Percentiles rank a stretch among this genome's conserved stretches.
phyloP scores from a whole-genome alignment of 2,329 filamentous ascomycete species.

The Claviceps paspali region DNA sequence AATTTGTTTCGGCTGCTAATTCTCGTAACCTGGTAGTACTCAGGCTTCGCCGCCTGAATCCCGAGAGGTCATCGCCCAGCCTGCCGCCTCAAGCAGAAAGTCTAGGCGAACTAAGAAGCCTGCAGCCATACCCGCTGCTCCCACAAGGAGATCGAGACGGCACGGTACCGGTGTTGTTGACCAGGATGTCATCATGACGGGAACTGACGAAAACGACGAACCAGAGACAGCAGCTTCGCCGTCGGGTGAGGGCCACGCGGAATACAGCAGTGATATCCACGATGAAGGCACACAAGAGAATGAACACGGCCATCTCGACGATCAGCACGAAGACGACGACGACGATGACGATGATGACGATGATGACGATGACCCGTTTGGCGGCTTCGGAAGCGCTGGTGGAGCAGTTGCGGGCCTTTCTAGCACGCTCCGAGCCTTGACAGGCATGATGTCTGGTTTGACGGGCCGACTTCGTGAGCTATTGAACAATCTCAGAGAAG shows the following conservation, averaged over 20 bases:
- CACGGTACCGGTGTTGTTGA: conserved; percentile 34
- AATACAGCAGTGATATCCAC: conserved; percentile 22
- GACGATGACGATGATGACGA: conserved; percentile 43
- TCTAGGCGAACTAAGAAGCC: conserved; percentile 56
- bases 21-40: conserved; percentile 9
- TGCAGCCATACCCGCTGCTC: conserved; percentile 27
- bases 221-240: conserved; percentile 27
- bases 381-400: conserved; percentile 52
- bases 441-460: conserved; percentile 80
- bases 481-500: conserved; percentile 59
- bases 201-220: conserved; percentile 41
- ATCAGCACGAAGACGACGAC: conserved; percentile 6
- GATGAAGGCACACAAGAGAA: conserved; percentile 16
- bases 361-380: conserved; percentile 51
- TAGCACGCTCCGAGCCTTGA: conserved; percentile 70
- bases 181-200: conserved; percentile 56
- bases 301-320: conserved; percentile 18
- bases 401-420: conserved; percentile 53
- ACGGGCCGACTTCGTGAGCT: conserved; percentile 67
- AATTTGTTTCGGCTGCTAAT: neutral
- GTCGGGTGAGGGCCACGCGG: conserved; percentile 17
- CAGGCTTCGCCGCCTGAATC: conserved; percentile 43
- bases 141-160: conserved; percentile 37
- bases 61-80: conserved; percentile 38
- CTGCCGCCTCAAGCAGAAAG: conserved; percentile 55